phyloP scores from a whole-genome alignment of 163 green algal genomes.

The Scenedesmus sp. region DNA sequence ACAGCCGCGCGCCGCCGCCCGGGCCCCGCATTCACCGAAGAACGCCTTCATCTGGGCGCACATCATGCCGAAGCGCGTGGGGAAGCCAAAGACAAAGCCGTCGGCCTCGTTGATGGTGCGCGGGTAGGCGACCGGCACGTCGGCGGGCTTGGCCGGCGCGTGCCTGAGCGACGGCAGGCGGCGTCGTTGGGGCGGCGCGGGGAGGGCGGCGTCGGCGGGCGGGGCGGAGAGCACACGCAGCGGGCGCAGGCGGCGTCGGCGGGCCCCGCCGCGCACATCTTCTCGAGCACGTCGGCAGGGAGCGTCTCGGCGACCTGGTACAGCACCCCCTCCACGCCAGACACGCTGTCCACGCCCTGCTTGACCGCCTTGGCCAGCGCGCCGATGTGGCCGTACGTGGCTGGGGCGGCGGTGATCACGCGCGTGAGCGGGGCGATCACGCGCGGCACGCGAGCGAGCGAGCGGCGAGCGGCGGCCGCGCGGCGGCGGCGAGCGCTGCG shows the following conservation, averaged over 20 bases:
- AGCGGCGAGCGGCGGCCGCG: no score
- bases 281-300: slow-evolving; percentile 80
- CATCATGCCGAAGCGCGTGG: slow-evolving; percentile 84
- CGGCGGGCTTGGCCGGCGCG: slow-evolving; percentile 80
- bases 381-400: slow-evolving; percentile 78
- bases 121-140: slow-evolving; percentile 65
- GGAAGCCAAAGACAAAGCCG: slow-evolving; percentile 88
- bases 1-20: no score
- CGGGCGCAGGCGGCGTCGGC: no score
- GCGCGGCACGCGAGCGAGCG: no score
- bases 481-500: no score
- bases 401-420: neutral
- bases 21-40: no score
- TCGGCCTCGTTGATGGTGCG: slow-evolving; percentile 65
- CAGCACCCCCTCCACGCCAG: slow-evolving; percentile 75
- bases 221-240: no score
- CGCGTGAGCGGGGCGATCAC: neutral
- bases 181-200: no score
- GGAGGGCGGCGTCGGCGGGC: no score
- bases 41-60: slow-evolving; percentile 80
- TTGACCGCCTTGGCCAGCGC: slow-evolving; percentile 75
- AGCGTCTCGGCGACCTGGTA: slow-evolving; percentile 89
- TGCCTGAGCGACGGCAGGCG: no score
- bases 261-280: no score
- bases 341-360: slow-evolving; percentile 74